Evolutionary conservation across 805 yeast species (phyloP).

Genomic region (Ogataea ramenticola): DNA sequence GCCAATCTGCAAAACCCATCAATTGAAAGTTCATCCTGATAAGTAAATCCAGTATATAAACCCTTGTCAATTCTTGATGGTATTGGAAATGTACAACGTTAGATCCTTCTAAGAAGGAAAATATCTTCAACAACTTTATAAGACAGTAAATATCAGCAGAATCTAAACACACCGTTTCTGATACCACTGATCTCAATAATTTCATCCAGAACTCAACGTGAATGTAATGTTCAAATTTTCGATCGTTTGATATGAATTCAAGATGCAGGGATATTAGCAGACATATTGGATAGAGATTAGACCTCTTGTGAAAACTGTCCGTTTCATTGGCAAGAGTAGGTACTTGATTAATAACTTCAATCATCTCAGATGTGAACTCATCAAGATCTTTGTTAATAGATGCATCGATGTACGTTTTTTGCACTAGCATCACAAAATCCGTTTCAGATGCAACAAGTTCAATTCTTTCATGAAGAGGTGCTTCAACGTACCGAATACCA

Average conservation of each 20-base stretch:
- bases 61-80: no score
- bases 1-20: no score
- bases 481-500: conserved; percentile 10
- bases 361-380: not conserved
- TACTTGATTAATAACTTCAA: not conserved
- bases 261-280: not conserved
- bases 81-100: no score
- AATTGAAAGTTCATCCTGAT: no score
- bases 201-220: no score
- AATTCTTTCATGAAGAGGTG: conserved; percentile 17
- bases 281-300: not conserved
- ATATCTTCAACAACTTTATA: no score
- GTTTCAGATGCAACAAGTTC: conserved; percentile 14
- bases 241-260: not conserved
- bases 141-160: no score
- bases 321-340: not conserved
- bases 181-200: no score
- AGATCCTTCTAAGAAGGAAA: no score
- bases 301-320: not conserved
- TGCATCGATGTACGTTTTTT: conserved; percentile 6
- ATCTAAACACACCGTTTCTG: no score
- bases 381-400: not conserved
- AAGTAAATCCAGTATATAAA: no score
- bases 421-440: conserved; percentile 15
- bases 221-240: no score